phyloP scores from a whole-genome alignment of 306 rosid genomes.

The Pterocarpus macrocarpus region DNA sequence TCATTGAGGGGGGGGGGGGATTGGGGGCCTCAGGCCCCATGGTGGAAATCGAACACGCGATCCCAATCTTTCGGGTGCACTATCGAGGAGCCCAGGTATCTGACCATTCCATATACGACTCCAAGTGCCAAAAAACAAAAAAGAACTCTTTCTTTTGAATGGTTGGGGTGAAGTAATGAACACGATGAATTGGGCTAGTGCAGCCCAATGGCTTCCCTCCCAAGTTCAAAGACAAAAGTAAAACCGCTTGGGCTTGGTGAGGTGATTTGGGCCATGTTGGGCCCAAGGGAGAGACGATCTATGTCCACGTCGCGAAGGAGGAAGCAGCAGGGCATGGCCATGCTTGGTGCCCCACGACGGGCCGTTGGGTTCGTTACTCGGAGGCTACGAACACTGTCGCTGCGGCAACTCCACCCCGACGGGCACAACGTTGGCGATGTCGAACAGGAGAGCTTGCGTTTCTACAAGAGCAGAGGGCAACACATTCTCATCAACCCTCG shows the following conservation, averaged over 20 bases:
- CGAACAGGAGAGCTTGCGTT: conserved; percentile 46
- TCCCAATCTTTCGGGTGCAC: too few species aligned
- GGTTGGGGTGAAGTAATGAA: too few species aligned
- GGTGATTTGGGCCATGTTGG: not conserved
- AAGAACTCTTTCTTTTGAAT: too few species aligned
- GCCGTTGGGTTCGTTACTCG: conserved; percentile 35
- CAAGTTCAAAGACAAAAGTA: not conserved
- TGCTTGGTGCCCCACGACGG: conserved; percentile 58
- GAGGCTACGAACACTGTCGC: conserved; percentile 1
- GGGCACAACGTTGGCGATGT: conserved; percentile 1
- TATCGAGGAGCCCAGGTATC: too few species aligned
- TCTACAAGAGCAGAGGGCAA: conserved; percentile 85
- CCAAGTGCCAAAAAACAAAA: too few species aligned
- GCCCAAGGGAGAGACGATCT: not conserved
- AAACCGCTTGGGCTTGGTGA: not conserved
- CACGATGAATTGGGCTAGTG: too few species aligned
- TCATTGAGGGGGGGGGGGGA: too few species aligned
- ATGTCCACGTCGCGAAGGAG: not conserved
- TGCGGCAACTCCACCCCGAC: conserved; percentile 53
- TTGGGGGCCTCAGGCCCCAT: too few species aligned
- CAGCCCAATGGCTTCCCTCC: too few species aligned
- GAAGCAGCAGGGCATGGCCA: not conserved
- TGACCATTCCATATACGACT: too few species aligned
- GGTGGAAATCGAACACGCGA: too few species aligned
- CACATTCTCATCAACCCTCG: conserved; percentile 83